Evolutionary conservation across 257 asterid species (phyloP).

Genomic region (Gentiana macrophylla): DNA sequence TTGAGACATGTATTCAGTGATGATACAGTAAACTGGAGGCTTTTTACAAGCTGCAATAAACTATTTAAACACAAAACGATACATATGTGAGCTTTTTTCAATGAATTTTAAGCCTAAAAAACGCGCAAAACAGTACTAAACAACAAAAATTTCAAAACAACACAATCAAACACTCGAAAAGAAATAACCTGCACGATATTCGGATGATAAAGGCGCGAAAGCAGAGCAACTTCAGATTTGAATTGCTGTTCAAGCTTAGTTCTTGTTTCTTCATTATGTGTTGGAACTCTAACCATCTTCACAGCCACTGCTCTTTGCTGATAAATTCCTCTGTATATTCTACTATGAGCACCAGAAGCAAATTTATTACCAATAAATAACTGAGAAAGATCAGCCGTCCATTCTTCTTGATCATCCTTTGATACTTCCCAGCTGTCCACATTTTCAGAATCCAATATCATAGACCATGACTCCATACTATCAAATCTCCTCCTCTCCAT

Average conservation of each 20-base stretch:
- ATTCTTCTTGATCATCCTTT: slow-evolving; percentile 42
- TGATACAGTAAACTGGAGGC: slow-evolving; percentile 37
- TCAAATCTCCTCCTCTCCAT: slow-evolving; percentile 89
- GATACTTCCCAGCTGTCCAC: slow-evolving; percentile 73
- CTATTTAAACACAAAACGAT: slow-evolving; percentile 11
- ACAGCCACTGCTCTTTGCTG: slow-evolving; percentile 40
- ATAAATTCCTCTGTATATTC: slow-evolving; percentile 36
- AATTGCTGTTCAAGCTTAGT: slow-evolving; percentile 34
- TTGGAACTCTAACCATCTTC: slow-evolving; percentile 41
- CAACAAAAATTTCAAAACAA: too few relatives aligned
- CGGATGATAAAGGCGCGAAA: slow-evolving; percentile 35
- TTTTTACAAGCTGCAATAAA: slow-evolving; percentile 34
- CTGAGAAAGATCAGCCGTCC: slow-evolving; percentile 39
- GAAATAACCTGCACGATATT: slow-evolving; percentile 30
- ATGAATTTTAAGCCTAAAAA: neutral
- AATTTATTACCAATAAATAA: slow-evolving; percentile 35
- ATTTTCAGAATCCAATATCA: slow-evolving; percentile 86
- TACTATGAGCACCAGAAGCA: slow-evolving; percentile 41
- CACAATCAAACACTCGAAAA: neutral
- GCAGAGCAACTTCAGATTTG: slow-evolving; percentile 38
- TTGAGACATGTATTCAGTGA: slow-evolving; percentile 37
- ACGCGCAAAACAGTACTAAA: too few relatives aligned
- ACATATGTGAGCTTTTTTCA: neutral
- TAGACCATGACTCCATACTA: slow-evolving; percentile 95
- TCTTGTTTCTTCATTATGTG: slow-evolving; percentile 32